Evolutionary conservation across 2,329 filamentous ascomycete genomes (phyloP).

Genomic region (Colletotrichum euphorbiae): DNA sequence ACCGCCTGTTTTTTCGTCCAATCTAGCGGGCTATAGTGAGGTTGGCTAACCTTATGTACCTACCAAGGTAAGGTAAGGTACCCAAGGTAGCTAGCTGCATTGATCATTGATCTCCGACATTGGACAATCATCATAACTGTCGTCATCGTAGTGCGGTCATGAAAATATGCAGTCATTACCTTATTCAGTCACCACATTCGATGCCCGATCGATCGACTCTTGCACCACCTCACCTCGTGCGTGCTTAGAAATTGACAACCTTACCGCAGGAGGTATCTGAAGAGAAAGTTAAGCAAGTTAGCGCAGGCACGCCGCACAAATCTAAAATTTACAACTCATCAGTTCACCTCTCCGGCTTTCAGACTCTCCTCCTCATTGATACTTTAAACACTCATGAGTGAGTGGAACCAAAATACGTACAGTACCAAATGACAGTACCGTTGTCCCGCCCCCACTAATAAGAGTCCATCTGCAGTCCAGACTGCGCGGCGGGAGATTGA

Average conservation of each 20-base stretch:
- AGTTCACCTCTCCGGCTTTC: neutral
- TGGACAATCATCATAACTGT: slow-evolving; percentile 3
- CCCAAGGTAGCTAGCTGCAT: neutral
- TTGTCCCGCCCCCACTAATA: slow-evolving; percentile 32
- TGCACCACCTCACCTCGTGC: too few species aligned
- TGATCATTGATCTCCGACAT: neutral
- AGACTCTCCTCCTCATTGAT: neutral
- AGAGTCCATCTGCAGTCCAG: slow-evolving; percentile 10
- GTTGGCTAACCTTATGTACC: too few species aligned
- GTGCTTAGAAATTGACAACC: too few species aligned
- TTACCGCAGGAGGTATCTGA: too few species aligned
- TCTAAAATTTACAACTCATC: neutral
- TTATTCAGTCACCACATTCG: neutral
- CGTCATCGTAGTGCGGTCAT: slow-evolving; percentile 4
- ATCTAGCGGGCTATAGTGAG: neutral
- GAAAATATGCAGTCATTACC: neutral
- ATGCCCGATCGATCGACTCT: neutral
- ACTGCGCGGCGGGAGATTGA: slow-evolving; percentile 16
- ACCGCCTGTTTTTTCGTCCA: slow-evolving; percentile 3
- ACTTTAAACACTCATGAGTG: neutral
- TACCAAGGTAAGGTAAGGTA: too few species aligned
- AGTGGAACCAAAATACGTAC: slow-evolving; percentile 1
- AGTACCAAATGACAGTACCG: slow-evolving; percentile 25
- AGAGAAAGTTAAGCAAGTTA: neutral
- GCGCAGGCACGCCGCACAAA: slow-evolving; percentile 28